Conservation (phyloP, 192 early-diverging fungal species). For the Umbelopsis vinacea region DNA sequence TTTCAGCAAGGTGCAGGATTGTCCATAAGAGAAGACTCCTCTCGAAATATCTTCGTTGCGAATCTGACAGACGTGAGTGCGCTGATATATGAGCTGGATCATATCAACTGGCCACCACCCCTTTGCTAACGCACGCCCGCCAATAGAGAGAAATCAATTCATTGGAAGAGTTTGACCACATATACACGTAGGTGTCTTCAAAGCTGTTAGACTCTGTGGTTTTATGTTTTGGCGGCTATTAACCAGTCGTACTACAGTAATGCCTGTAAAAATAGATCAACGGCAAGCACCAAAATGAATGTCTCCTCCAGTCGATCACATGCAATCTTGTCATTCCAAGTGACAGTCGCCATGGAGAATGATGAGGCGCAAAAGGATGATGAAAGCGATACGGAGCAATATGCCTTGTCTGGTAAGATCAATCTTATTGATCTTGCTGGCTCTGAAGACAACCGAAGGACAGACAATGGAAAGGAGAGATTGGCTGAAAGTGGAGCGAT, state of each 20-base stretch:
- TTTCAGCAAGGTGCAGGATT: conserved; percentile 35
- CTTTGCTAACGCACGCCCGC: not conserved
- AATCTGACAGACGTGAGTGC: conserved; percentile 53
- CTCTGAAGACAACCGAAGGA: conserved; percentile 67
- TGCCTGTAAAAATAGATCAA: conserved; percentile 61
- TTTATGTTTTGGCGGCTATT: conserved; percentile 16
- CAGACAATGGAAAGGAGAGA: conserved; percentile 60
- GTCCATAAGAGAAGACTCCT: conserved; percentile 60
- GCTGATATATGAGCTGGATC: not conserved
- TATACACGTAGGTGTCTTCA: conserved; percentile 26
- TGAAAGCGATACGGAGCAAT: conserved; percentile 30
- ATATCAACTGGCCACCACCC: not conserved
- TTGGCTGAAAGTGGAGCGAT: conserved; percentile 71
- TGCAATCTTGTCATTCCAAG: conserved; percentile 60
- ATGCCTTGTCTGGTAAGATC: conserved; percentile 50
- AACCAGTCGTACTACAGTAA: conserved; percentile 32
- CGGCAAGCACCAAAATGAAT: conserved; percentile 70
- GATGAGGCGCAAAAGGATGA: conserved; percentile 32
- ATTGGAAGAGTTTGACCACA: conserved; percentile 52
- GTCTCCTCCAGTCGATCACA: conserved; percentile 66
- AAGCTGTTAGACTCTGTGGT: too few species aligned
- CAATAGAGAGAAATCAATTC: conserved; percentile 45
- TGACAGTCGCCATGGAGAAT: conserved; percentile 28
- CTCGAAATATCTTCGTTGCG: conserved; percentile 57
- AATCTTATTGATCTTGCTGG: conserved; percentile 72